These are phyloP conservation scores for Penicillium brasilianum DNA, from an alignment of 2,329 filamentous ascomycete species.

Conservation along the genomic window DNA sequence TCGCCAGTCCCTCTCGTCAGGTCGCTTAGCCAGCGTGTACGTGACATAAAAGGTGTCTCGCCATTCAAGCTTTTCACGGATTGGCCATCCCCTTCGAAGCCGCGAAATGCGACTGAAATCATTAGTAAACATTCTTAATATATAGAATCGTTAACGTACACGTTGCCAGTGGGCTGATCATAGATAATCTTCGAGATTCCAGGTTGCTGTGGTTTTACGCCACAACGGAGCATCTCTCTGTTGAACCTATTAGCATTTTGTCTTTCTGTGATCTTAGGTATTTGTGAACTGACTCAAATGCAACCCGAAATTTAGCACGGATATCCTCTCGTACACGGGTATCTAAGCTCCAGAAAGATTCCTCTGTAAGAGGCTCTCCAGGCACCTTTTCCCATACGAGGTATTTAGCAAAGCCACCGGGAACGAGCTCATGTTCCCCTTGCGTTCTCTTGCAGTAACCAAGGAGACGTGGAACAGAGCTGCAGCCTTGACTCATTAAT, in stretches of 20 bases:
- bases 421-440: constrained; percentile 24
- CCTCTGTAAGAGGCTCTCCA: constrained; percentile 21
- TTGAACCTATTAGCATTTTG: constrained; percentile 10
- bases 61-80: too few relatives aligned
- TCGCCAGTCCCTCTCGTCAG: too few relatives aligned
- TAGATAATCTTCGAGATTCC: too few relatives aligned
- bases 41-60: too few relatives aligned
- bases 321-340: constrained; percentile 17
- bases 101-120: too few relatives aligned
- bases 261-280: constrained; percentile 9
- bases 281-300: constrained; percentile 24
- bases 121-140: too few relatives aligned
- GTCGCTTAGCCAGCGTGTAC: too few relatives aligned
- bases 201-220: neutral
- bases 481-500: constrained; percentile 21
- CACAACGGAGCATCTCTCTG: constrained; percentile 24
- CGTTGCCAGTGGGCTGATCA: too few relatives aligned
- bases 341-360: constrained; percentile 28
- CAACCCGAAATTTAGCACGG: constrained; percentile 25
- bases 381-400: constrained; percentile 28
- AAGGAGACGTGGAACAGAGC: constrained; percentile 25
- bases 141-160: too few relatives aligned
- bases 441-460: constrained; percentile 20
- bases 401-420: constrained; percentile 25
- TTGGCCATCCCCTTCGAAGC: too few relatives aligned